These are phyloP conservation scores for Boletellus sp. DNA, from an alignment of 768 basidiomycete species.

Conservation along the genomic window DNA sequence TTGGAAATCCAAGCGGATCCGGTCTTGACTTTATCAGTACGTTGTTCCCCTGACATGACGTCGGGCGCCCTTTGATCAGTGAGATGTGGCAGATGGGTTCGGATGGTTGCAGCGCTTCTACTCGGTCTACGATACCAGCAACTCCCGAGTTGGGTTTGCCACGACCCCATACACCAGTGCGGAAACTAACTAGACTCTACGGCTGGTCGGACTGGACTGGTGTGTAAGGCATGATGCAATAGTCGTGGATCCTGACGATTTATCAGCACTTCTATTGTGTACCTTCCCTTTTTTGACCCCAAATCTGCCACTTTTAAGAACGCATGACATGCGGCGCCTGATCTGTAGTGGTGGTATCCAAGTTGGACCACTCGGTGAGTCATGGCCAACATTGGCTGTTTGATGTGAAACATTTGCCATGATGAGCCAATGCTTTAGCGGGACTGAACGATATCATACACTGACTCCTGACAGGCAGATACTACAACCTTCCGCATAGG, in stretches of 20 bases:
- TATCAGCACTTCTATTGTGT: not conserved
- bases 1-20: slow-evolving; percentile 47
- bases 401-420: too few species aligned
- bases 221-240: not conserved
- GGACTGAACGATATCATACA: too few species aligned
- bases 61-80: not conserved
- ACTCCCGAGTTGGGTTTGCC: slow-evolving; percentile 22
- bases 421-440: too few species aligned
- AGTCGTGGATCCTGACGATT: not conserved
- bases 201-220: not conserved
- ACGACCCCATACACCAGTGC: slow-evolving; percentile 42
- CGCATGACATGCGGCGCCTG: too few species aligned
- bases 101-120: slow-evolving; percentile 62
- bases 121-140: slow-evolving; percentile 44
- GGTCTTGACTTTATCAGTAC: slow-evolving; percentile 66
- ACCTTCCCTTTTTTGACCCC: too few species aligned
- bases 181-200: slow-evolving; percentile 32
- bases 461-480: too few species aligned
- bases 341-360: too few species aligned
- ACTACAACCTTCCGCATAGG: too few species aligned
- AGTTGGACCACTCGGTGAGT: too few species aligned
- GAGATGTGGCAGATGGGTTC: slow-evolving; percentile 44
- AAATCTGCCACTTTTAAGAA: too few species aligned
- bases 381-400: too few species aligned
- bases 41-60: slow-evolving; percentile 8